Conservation (phyloP, 2,329 filamentous ascomycete genomes). For the Sordariomycetes sp. region DNA sequence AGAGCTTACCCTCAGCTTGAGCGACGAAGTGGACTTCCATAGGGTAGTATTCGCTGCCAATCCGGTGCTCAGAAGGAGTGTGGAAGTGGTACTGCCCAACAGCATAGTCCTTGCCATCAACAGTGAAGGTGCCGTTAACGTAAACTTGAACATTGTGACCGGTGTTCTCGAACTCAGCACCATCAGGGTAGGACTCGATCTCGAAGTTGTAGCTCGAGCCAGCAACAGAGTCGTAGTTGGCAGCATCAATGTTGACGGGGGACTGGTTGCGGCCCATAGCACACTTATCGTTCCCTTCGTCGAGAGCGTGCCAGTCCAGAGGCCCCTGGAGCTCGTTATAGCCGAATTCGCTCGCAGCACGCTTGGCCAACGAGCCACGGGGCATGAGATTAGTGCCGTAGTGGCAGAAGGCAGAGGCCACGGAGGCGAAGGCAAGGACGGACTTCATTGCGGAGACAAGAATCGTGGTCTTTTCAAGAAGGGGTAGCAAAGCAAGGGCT, state of each 20-base stretch:
- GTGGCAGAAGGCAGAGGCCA: slow-evolving; percentile 15
- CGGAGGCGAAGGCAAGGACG: slow-evolving; percentile 7
- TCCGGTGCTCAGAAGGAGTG: slow-evolving; percentile 45
- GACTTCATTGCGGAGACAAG: slow-evolving; percentile 11
- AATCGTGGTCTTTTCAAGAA: slow-evolving; percentile 1
- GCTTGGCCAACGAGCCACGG: slow-evolving; percentile 17
- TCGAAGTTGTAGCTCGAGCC: slow-evolving; percentile 18
- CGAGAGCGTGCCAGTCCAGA: slow-evolving; percentile 38
- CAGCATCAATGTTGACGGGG: slow-evolving; percentile 37
- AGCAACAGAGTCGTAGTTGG: slow-evolving; percentile 8
- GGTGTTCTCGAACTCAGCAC: slow-evolving; percentile 32
- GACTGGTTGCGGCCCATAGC: slow-evolving; percentile 37
- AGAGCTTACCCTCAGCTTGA: slow-evolving; percentile 16
- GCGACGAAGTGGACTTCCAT: slow-evolving; percentile 33
- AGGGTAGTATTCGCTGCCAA: slow-evolving; percentile 29
- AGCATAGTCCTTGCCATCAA: slow-evolving; percentile 26
- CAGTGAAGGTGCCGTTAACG: slow-evolving; percentile 32
- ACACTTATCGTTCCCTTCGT: slow-evolving; percentile 30
- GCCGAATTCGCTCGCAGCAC: slow-evolving; percentile 25
- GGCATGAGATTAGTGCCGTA: slow-evolving; percentile 25
- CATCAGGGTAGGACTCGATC: slow-evolving; percentile 20
- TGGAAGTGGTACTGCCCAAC: slow-evolving; percentile 49
- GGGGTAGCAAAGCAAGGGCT: neutral
- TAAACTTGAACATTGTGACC: slow-evolving; percentile 37
- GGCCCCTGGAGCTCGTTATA: slow-evolving; percentile 33